A percentile compares a stretch with the other conserved stretches of the same genome.
Conservation (phyloP, 2,329 filamentous ascomycete species). For the Arthrobotrys musiformis region DNA sequence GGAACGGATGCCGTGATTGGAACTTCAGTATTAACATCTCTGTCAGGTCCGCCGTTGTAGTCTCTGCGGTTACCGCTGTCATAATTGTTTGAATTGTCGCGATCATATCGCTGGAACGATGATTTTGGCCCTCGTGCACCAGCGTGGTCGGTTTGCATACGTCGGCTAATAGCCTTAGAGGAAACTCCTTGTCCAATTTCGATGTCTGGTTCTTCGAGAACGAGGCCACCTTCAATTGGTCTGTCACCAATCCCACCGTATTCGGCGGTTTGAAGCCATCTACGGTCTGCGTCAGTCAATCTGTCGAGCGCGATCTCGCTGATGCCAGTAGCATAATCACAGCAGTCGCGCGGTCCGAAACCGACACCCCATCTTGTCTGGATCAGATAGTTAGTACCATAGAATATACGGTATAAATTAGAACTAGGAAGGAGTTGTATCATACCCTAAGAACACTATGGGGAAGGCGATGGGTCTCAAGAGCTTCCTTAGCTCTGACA, state of each 20-base stretch:
- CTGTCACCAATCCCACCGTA: constrained; percentile 91
- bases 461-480: constrained; percentile 80
- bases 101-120: constrained; percentile 48
- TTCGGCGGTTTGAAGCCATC: constrained; percentile 95
- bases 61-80: constrained; percentile 39
- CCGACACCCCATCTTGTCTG: constrained; percentile 97
- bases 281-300: constrained; percentile 93
- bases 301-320: constrained; percentile 92
- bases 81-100: constrained; percentile 43
- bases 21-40: constrained; percentile 35
- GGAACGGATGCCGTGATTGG: constrained; percentile 27
- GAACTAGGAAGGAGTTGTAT: constrained; percentile 57
- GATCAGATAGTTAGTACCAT: constrained; percentile 47
- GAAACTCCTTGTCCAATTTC: constrained; percentile 98
- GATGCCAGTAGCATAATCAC: constrained; percentile 90
- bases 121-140: constrained; percentile 74
- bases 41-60: constrained; percentile 41
- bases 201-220: constrained; percentile 97
- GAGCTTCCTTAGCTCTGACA: constrained; percentile 81
- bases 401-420: background rate
- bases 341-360: constrained; percentile 95
- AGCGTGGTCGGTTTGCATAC: constrained; percentile 72
- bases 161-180: constrained; percentile 76
- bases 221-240: constrained; percentile 81
- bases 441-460: constrained; percentile 79